Conservation (phyloP, 2,329 filamentous ascomycete genomes). For the Ceratocystiopsis sp. region DNA sequence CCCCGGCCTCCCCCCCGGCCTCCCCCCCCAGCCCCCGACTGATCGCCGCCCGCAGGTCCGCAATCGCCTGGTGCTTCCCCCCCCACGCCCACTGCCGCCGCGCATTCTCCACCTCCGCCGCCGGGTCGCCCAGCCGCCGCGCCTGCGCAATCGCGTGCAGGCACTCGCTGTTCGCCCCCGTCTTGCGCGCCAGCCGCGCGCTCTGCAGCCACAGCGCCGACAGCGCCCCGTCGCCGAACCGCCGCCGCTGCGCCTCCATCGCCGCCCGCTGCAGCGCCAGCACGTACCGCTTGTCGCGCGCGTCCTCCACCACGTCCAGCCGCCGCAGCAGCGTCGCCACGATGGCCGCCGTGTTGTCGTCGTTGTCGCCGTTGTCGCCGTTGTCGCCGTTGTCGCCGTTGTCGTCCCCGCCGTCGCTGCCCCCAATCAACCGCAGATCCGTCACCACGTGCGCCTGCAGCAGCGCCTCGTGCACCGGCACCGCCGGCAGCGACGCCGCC, state of each 20-base stretch:
- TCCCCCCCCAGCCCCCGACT: background rate
- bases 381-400: background rate
- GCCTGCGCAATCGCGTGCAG: conserved; percentile 91
- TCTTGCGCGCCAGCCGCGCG: conserved; percentile 72
- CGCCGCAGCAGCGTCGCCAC: conserved; percentile 47
- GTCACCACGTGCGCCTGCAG: conserved; percentile 74
- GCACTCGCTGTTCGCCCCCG: conserved; percentile 66
- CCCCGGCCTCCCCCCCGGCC: too few species aligned
- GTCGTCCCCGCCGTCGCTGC: background rate
- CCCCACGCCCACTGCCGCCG: conserved; percentile 86
- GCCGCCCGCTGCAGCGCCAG: conserved; percentile 71
- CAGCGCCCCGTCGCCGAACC: conserved; percentile 55
- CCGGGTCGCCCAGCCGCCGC: conserved; percentile 64
- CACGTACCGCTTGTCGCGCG: conserved; percentile 85
- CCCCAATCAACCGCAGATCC: conserved; percentile 65
- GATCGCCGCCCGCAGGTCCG: conserved; percentile 76
- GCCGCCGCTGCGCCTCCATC: conserved; percentile 62
- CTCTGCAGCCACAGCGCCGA: conserved; percentile 75
- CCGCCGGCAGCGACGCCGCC: conserved; percentile 66
- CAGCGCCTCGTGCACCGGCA: conserved; percentile 62
- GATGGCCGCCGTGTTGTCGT: conserved; percentile 21
- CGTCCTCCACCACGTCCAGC: conserved; percentile 77
- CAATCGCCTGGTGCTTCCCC: conserved; percentile 87
- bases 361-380: background rate
- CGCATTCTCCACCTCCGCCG: conserved; percentile 86